These are phyloP conservation scores for Thinopyrum elongatum DNA, from an alignment of 176 grass and related monocot genomes.

Conservation along the genomic window DNA sequence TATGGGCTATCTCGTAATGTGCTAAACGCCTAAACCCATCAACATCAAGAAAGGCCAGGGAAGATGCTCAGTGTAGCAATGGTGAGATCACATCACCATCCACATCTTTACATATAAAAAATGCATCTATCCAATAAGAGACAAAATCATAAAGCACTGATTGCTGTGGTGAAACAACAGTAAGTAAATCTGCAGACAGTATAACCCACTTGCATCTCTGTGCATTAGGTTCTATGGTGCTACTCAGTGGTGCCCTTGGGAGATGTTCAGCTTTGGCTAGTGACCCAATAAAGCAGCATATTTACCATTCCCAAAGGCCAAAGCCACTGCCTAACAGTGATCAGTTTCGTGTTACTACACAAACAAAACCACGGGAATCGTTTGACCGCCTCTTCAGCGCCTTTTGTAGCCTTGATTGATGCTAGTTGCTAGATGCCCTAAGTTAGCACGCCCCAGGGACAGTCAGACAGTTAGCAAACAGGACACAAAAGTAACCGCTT, in stretches of 20 bases:
- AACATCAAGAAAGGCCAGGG: not conserved
- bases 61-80: not conserved
- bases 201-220: slow-evolving; percentile 28
- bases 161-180: not conserved
- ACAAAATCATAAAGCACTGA: not conserved
- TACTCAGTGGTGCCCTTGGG: slow-evolving; percentile 15
- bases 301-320: not conserved
- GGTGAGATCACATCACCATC: slow-evolving; percentile 24
- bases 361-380: slow-evolving; percentile 19
- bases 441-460: not conserved
- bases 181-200: not conserved
- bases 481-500: slow-evolving; percentile 26
- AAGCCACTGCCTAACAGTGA: not conserved
- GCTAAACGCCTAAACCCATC: slow-evolving; percentile 32
- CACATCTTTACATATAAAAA: not conserved
- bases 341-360: not conserved
- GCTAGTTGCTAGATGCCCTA: slow-evolving; percentile 10
- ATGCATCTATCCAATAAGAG: not conserved
- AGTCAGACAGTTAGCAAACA: slow-evolving; percentile 9
- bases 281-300: slow-evolving; percentile 31
- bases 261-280: not conserved
- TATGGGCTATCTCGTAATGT: not conserved
- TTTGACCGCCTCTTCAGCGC: slow-evolving; percentile 27
- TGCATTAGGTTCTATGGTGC: slow-evolving; percentile 7
- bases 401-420: slow-evolving; percentile 5